These are phyloP conservation scores for Penicillium bovifimosum DNA, from an alignment of 495 filamentous ascomycete genomes.

Conservation along the genomic window DNA sequence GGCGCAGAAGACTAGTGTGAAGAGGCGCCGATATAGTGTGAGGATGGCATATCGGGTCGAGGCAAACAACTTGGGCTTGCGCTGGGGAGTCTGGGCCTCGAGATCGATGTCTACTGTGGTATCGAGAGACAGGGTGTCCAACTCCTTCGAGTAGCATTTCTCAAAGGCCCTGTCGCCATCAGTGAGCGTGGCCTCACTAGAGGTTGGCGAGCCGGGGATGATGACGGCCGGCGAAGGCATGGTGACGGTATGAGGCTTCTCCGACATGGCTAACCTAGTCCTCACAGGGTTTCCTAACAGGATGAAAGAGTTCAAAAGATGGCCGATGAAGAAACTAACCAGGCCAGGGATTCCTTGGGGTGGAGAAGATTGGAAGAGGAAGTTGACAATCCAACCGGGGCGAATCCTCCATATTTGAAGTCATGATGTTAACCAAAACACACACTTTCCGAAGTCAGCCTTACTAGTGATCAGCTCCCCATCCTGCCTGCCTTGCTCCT, in stretches of 20 bases:
- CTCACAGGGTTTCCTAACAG: neutral
- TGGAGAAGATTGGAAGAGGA: neutral
- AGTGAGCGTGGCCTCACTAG: constrained; percentile 23
- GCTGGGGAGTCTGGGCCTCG: constrained; percentile 21
- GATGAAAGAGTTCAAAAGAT: constrained; percentile 18
- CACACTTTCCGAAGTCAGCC: neutral
- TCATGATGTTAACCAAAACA: neutral
- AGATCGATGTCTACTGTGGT: constrained; percentile 23
- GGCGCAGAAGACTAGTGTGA: constrained; percentile 45
- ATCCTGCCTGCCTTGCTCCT: neutral
- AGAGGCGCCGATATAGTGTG: constrained; percentile 48
- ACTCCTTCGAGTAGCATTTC: constrained; percentile 27
- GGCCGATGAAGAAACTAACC: constrained; percentile 7
- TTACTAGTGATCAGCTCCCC: neutral
- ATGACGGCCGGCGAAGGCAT: constrained; percentile 22
- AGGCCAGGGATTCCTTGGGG: neutral
- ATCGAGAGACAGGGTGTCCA: constrained; percentile 4
- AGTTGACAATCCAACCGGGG: constrained; percentile 9
- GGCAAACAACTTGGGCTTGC: constrained; percentile 29
- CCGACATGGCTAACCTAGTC: constrained; percentile 20
- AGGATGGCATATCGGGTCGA: constrained; percentile 36
- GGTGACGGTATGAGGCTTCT: constrained; percentile 20
- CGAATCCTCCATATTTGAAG: constrained; percentile 2
- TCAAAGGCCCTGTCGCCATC: constrained; percentile 18
- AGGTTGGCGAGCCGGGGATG: constrained; percentile 6